These are phyloP conservation scores for Trichoderma reesei DNA, from an alignment of 495 filamentous ascomycete species.

Conservation along the genomic window DNA sequence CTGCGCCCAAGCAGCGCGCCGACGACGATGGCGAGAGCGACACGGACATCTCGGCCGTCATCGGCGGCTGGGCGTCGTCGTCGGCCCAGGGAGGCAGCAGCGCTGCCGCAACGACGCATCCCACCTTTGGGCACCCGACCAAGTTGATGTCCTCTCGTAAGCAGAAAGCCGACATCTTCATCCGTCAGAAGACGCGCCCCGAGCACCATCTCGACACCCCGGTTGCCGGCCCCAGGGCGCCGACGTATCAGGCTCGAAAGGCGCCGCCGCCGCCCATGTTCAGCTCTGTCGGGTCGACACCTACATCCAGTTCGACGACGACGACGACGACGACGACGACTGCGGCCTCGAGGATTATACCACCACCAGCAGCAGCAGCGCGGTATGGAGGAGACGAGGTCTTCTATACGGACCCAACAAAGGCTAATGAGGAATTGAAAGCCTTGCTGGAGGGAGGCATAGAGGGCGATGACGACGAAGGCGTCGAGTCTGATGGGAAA, in stretches of 20 bases:
- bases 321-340: conserved; percentile 10
- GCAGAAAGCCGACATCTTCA: conserved; percentile 31
- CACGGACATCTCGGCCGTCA: neutral
- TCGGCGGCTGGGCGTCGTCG: neutral
- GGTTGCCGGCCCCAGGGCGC: conserved; percentile 28
- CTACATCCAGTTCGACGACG: too few species aligned
- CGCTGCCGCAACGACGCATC: conserved; percentile 8
- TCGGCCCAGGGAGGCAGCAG: neutral
- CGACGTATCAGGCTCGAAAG: conserved; percentile 26
- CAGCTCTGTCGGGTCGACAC: conserved; percentile 23
- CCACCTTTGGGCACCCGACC: conserved; percentile 25
- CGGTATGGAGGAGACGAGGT: conserved; percentile 40
- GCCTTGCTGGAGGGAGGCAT: conserved; percentile 78
- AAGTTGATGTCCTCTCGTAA: conserved; percentile 15
- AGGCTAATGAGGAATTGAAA: conserved; percentile 79
- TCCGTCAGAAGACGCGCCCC: conserved; percentile 33
- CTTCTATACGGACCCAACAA: conserved; percentile 62
- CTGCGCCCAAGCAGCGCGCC: conserved; percentile 11
- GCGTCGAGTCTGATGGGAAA: conserved; percentile 23
- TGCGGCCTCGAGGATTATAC: conserved; percentile 11
- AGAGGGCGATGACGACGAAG: conserved; percentile 61
- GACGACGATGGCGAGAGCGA: conserved; percentile 15
- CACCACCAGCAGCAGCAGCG: neutral
- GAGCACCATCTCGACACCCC: conserved; percentile 34
- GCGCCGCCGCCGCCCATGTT: conserved; percentile 24